phyloP scores from a whole-genome alignment of 352 stramenopile species.

The Pythium myriotylum region DNA sequence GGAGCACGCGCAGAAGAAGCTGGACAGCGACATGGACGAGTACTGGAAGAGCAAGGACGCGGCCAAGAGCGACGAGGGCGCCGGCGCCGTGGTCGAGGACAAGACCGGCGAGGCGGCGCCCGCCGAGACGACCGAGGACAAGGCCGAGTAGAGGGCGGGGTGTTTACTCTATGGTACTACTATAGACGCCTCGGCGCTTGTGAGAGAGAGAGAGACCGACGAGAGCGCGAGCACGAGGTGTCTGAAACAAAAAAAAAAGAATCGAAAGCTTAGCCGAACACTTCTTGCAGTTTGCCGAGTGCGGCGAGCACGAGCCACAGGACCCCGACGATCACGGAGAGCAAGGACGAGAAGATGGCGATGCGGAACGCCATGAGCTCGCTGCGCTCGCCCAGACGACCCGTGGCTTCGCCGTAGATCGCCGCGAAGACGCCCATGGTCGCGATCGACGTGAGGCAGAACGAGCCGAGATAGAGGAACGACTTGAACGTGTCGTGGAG shows the following conservation, averaged over 20 bases:
- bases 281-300: slow-evolving; percentile 73
- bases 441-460: slow-evolving; percentile 87
- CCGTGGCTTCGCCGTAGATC: slow-evolving; percentile 79
- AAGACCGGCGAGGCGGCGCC: slow-evolving; percentile 22
- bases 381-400: slow-evolving; percentile 65
- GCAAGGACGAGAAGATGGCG: slow-evolving; percentile 80
- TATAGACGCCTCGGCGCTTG: slow-evolving; percentile 12
- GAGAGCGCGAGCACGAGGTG: no score
- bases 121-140: slow-evolving; percentile 20
- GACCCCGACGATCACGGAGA: slow-evolving; percentile 83
- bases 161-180: slow-evolving; percentile 18
- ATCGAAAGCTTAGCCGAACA: slow-evolving; percentile 60
- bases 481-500: slow-evolving; percentile 84
- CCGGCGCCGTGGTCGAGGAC: slow-evolving; percentile 25
- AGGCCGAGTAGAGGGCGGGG: slow-evolving; percentile 26
- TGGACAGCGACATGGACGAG: slow-evolving; percentile 86
- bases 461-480: slow-evolving; percentile 87
- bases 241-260: no score
- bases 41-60: slow-evolving; percentile 88
- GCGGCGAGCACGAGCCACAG: slow-evolving; percentile 82
- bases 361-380: slow-evolving; percentile 79
- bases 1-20: slow-evolving; percentile 83
- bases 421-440: slow-evolving; percentile 91
- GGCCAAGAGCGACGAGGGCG: slow-evolving; percentile 14
- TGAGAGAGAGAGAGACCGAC: no score